phyloP scores from a whole-genome alignment of 352 stramenopile genomes.

The Globisporangium polare region DNA sequence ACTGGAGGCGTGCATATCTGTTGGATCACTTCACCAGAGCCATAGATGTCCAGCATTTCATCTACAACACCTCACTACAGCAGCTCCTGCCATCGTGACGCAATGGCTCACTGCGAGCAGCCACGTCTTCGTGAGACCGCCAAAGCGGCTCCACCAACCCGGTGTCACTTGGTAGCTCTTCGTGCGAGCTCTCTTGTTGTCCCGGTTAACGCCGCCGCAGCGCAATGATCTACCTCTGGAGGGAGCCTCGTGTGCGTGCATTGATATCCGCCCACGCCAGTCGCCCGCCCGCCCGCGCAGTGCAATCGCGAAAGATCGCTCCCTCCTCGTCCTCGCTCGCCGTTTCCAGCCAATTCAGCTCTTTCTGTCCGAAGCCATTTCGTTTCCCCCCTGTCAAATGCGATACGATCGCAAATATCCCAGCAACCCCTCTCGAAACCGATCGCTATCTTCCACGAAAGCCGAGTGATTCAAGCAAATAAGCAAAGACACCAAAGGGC shows the following conservation, averaged over 20 bases:
- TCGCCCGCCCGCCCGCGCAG: too few species aligned
- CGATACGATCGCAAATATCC: constrained; percentile 1
- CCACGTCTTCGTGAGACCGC: too few species aligned
- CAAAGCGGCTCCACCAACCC: neutral
- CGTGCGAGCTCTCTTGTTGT: neutral
- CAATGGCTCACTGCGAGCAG: too few species aligned
- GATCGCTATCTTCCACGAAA: neutral
- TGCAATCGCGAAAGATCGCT: neutral
- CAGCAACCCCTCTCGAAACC: neutral
- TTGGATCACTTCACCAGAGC: too few species aligned
- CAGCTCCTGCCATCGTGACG: too few species aligned
- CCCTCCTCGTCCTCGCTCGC: neutral
- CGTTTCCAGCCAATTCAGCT: neutral
- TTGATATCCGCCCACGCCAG: neutral
- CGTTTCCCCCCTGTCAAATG: neutral
- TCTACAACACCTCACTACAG: too few species aligned
- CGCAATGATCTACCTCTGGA: neutral
- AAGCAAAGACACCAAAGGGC: neutral
- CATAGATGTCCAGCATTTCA: too few species aligned
- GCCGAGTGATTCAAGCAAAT: neutral
- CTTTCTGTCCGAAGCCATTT: constrained; percentile 5
- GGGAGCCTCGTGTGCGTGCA: neutral
- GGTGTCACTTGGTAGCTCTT: neutral
- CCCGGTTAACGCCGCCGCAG: neutral
- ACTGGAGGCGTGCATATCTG: neutral